Conservation (phyloP, 2,329 filamentous ascomycete genomes). For the Biscogniauxia mediterranea region DNA sequence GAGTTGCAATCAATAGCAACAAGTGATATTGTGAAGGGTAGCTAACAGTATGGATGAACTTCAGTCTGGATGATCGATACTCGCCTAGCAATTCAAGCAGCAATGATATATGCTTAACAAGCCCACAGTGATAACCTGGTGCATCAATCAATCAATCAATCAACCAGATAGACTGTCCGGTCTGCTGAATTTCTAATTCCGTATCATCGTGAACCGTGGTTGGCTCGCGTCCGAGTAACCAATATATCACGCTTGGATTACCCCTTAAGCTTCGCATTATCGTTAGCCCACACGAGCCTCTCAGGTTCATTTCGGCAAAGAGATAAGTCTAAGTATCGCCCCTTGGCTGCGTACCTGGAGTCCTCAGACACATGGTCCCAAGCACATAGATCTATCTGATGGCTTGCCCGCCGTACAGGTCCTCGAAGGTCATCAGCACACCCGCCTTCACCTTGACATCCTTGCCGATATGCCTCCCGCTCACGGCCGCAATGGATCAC, state of each 20-base stretch:
- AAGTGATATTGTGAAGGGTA: too few species aligned
- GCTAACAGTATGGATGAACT: too few species aligned
- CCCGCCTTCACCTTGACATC: neutral
- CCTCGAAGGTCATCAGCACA: neutral
- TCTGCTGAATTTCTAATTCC: neutral
- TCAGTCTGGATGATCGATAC: too few species aligned
- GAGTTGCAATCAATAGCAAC: too few species aligned
- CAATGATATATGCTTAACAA: neutral
- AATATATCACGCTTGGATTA: constrained; percentile 25
- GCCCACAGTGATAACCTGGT: neutral
- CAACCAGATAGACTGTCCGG: neutral
- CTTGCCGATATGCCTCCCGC: constrained; percentile 3
- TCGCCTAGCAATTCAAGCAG: too few species aligned
- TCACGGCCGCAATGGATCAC: constrained; percentile 7
- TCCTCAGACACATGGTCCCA: neutral
- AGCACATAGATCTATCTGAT: too few species aligned
- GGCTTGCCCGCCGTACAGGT: too few species aligned
- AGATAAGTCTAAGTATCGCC: constrained; percentile 13
- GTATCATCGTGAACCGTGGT: constrained; percentile 13
- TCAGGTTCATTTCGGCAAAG: constrained; percentile 16
- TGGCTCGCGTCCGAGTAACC: constrained; percentile 24
- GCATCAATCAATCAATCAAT: neutral
- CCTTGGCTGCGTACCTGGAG: constrained; percentile 1
- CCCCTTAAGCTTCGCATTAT: constrained; percentile 21
- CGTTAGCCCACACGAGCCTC: constrained; percentile 24